Evolutionary conservation across 2,329 filamentous ascomycete genomes (phyloP), one percentile per base, ranked within the genome.

Genomic region (Chrysoporthe puriensis): DNA sequence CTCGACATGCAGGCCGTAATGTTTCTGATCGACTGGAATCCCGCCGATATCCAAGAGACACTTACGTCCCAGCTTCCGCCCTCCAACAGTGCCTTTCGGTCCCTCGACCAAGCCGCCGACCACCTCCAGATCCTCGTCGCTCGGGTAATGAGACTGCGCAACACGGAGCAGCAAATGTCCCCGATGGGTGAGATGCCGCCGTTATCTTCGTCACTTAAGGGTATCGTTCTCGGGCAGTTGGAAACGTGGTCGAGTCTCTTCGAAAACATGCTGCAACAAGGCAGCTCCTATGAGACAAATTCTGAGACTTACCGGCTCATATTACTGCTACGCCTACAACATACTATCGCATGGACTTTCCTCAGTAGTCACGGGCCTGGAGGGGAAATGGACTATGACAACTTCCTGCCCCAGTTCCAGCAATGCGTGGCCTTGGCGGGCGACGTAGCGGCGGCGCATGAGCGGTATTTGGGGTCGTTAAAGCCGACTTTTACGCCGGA

Each of bases 401-500:
- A 54, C 21, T 54, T 54, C 21, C 21, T 54, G 16, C 21, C 50
- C 18, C 50, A 54, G 21, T 54, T 54, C 21, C 21, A 54, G 21
- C 50, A 54, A 13, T 54, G 50, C 50, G 21, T 54, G 50, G 50
- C 50, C 21, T 26, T 54, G 21, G 50, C 16, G 26, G 4, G 21
- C 21, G 50, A 54, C 4, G 26, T 54, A 13, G 50, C 50, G 26
- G 50, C 21, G 9, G 16, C 50, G 9, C 50, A 54, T 54, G 50
- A 54, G 21, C 50, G 11, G 21, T 54, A 54, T 54, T 26, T 9
- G 11, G 50, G 50, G 11, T 54, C 50, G 21, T 26, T 6, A n/a
- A 26, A 54, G 50, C 50, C 50, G 21, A 54, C 50, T 54, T 54
- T 54, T 26, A 54, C 50, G 21, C 50, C 50, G 11, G 50, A 54